Evolutionary conservation across 2,329 filamentous ascomycete species (phyloP), one percentile per base, ranked within the genome.

Genomic region (Eurotiales sp.): DNA sequence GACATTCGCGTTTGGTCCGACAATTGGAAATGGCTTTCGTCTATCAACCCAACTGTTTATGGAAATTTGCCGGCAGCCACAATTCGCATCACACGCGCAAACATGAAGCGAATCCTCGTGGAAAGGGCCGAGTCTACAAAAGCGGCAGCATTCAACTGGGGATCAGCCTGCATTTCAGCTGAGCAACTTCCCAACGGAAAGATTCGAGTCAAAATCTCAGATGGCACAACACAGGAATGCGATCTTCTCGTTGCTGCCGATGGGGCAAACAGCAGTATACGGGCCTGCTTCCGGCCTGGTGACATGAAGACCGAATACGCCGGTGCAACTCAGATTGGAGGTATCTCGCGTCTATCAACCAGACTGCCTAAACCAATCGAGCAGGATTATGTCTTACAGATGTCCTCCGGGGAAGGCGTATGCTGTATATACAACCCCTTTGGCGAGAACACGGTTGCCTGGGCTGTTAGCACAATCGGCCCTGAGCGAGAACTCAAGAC

Each of bases 201-300:
- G 19, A 55, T 52, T 27, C 49, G 46, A 14, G 49, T 55, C 19
- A 43, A 23, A 1, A 59, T 76, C 43, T 72, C 69, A 49, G 72
- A 77, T 11, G 71, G 72, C 15, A 69, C 74, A 48, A 54, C 61
- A 4, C 49, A 59, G 19, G 63, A 71, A 15, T 53, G 61, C 15
- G 74, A 77, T 53, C 14, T 78, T 0, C 64, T 78, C 7, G 62
- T 78, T 30, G 73, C 67, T 0, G 73, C 75, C 0, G 76, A 78
- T 53, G 76, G 76, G 0, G 66, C 72, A 0, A 66, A 60, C 15
- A 77, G 72, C 55, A 74, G 68, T 51, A 60, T 77, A 2, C 61
- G 76, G 29, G 57, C 59, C 12, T 49, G 46, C 17, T 55, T 77
- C 6, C 62, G 73, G 23, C 73, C 73, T 5, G 51, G 67, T 8